These are phyloP conservation scores for Teunomyces aglyptinius DNA, from an alignment of 805 yeast species.

Conservation along the genomic window DNA sequence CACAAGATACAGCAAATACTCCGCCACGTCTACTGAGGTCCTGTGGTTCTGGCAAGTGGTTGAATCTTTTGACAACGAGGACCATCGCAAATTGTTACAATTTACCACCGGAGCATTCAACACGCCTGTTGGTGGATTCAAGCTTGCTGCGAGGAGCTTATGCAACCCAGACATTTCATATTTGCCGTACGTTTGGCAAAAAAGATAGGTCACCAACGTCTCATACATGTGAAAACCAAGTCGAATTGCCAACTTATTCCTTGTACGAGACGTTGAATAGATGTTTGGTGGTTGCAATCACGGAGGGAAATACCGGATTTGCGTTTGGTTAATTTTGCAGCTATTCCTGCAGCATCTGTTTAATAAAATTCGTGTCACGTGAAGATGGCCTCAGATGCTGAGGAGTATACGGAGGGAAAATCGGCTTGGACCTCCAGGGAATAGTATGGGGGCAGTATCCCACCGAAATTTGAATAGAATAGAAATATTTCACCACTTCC, in stretches of 20 bases:
- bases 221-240: conserved; percentile 95
- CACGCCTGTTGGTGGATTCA: conserved; percentile 92
- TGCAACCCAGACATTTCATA: conserved; percentile 81
- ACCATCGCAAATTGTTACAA: conserved; percentile 87
- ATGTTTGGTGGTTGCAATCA: conserved; percentile 75
- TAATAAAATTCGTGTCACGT: too few species aligned
- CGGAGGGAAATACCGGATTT: conserved; percentile 95
- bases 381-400: too few species aligned
- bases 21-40: conserved; percentile 78
- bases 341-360: neutral
- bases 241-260: conserved; percentile 89
- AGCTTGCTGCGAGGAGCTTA: conserved; percentile 82
- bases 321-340: conserved; percentile 58
- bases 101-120: conserved; percentile 96
- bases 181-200: conserved; percentile 84
- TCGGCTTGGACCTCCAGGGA: too few species aligned
- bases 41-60: conserved; percentile 99
- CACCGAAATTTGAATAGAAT: too few species aligned
- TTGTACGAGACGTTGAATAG: conserved; percentile 82
- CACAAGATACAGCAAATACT: conserved; percentile 76
- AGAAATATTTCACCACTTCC: too few species aligned
- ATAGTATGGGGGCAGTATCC: too few species aligned
- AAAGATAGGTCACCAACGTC: conserved; percentile 88
- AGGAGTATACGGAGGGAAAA: too few species aligned
- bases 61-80: conserved; percentile 87